Evolutionary conservation across 345 rosid species (phyloP).

Genomic region (Gynandropsis gynandra): DNA sequence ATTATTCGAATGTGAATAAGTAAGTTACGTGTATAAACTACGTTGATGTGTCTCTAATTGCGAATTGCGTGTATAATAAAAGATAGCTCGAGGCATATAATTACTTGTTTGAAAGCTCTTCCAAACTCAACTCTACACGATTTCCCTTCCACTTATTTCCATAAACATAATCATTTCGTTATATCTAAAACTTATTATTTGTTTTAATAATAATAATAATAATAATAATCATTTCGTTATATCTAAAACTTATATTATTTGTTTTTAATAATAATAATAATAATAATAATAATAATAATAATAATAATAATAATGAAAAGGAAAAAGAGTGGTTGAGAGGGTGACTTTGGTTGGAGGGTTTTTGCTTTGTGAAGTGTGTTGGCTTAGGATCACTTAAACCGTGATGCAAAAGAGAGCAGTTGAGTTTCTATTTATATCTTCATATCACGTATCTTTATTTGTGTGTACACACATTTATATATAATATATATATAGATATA

Average conservation of each 20-base stretch:
- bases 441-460: background rate
- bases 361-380: constrained; percentile 22
- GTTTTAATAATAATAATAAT: background rate
- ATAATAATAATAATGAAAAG: no score
- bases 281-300: no score
- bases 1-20: no score
- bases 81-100: constrained; percentile 8
- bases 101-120: constrained; percentile 12
- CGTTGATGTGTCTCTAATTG: no score
- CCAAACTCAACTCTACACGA: constrained; percentile 16
- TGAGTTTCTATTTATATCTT: constrained; percentile 22
- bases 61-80: no score
- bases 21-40: no score
- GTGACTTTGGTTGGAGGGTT: constrained; percentile 21
- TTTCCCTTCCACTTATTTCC: background rate
- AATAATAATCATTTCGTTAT: no score
- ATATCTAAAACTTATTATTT: constrained; percentile 1
- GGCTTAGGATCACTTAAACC: constrained; percentile 29
- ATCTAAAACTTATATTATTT: no score
- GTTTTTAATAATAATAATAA: no score
- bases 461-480: no score
- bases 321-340: constrained; percentile 28
- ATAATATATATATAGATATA: background rate
- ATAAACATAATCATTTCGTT: constrained; percentile 5
- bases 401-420: constrained; percentile 26